Base-by-base conservation (phyloP, 2,329 filamentous ascomycete species). In the Anthostomella pinea region DNA sequence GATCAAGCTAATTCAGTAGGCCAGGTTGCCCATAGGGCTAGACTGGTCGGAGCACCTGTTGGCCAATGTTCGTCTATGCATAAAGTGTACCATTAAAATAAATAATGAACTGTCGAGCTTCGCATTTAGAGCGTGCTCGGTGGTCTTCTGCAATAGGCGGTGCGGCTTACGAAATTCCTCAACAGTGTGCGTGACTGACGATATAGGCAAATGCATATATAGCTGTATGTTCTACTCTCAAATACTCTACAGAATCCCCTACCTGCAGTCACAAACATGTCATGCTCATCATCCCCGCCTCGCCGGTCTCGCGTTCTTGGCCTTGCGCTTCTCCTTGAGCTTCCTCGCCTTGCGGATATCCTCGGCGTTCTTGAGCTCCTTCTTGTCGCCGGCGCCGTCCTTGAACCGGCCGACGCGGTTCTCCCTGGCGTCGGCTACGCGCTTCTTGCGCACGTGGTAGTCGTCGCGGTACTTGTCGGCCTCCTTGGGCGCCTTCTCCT, bases 381-480 rank as follows among this genome's bases (percentile, higher is more conserved):
- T 68, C 61, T 67, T 64, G 32, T 51, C 84, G 37, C 85, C 85
- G 51, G 72, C 75, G 20, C 83, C 81, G 50, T 88, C 84, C 59
- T 71, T 79, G 68, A 83, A 91, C 45, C 79, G 75, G 33, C 85
- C 87, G 19, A 88, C 66, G 14, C 85, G 73, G 69, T 89, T 89
- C 71, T 96, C 87, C 66, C 85, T 85, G 29, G 91, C 90, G 58
- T 89, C 89, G 11, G 81, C 80, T 13, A 93, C 83, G 58, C 87
- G 82, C 81, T 90, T 90, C 81, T 93, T 95, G 68, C 86, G 83
- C 59, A 82, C 81, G 48, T 94, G 74, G 66, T 87, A 98, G 66
- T 98, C 91, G 62, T 91, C 89, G 43, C 93, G 77, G 64, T 78
- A 91, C 67, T 86, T 91, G 70, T 98, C 93, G 6, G 93, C 89